A percentile compares a stretch with the other conserved stretches of the same genome.
Conservation (phyloP, 108 stramenopile genomes). For the Chaetoceros muelleri region DNA sequence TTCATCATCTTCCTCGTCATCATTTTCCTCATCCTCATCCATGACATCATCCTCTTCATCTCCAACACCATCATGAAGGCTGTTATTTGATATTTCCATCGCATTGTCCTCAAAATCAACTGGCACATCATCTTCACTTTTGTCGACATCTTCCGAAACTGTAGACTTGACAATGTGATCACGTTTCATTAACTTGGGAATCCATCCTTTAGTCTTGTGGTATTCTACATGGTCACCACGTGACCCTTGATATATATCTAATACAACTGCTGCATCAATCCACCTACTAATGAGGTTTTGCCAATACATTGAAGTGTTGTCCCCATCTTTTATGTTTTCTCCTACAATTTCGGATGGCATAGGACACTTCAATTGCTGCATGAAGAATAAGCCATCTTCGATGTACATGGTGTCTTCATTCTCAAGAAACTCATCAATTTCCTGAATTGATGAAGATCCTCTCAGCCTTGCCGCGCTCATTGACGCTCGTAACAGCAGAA, state of each 20-base stretch:
- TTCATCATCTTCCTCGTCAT: slow-evolving; percentile 49
- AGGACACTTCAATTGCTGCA: slow-evolving; percentile 59
- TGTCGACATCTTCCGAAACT: neutral
- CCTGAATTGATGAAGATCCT: slow-evolving; percentile 9
- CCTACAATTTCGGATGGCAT: slow-evolving; percentile 47
- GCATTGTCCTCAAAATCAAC: neutral
- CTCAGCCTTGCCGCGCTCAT: slow-evolving; percentile 22
- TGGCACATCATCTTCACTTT: neutral
- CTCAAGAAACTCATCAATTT: slow-evolving; percentile 30
- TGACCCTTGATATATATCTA: slow-evolving; percentile 71
- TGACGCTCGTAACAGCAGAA: slow-evolving; percentile 66
- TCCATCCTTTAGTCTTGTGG: neutral
- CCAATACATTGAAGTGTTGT: slow-evolving; percentile 24
- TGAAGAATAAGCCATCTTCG: slow-evolving; percentile 63
- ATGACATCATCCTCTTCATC: slow-evolving; percentile 9
- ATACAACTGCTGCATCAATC: slow-evolving; percentile 34
- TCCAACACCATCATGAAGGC: neutral
- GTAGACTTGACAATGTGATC: slow-evolving; percentile 9
- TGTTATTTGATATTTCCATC: neutral
- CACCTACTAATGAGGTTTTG: slow-evolving; percentile 43
- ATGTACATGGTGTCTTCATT: slow-evolving; percentile 40
- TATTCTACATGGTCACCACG: slow-evolving; percentile 31
- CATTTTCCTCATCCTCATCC: slow-evolving; percentile 15
- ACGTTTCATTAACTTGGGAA: slow-evolving; percentile 6
- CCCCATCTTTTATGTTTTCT: slow-evolving; percentile 2